Evolutionary conservation across 176 grass and related monocot genomes (phyloP), one percentile per base, ranked within the genome.

Genomic region (Avena sativa): DNA sequence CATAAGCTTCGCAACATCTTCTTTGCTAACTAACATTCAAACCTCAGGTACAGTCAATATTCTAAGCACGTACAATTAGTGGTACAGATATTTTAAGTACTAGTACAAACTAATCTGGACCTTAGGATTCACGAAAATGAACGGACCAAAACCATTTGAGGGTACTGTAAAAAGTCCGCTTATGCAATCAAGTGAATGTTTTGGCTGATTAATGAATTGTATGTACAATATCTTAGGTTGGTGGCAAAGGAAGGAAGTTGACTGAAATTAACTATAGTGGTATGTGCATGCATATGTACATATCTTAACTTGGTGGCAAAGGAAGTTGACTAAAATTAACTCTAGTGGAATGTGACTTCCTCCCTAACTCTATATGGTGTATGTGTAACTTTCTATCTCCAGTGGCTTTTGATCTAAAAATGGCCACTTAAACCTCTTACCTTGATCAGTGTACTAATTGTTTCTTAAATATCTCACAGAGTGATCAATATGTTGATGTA

Each of bases 1-100:
- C 88, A 94, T 79, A 78, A 94, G 63, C 65, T 86, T 90, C 1
- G 2, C 59, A 72, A 87, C 79, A 17, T 91, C 91, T 71, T 89
- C 89, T 81, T 87, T 70, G 38, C 81, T 92, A 89, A 94, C 85
- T 76, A 98, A 80, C 32, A 88, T 90, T 66, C 17, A 76, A 86
- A 98, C 84, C 73, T 98, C 96, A 46, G 93, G 96, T 40, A 98
- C 92, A 79, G 88, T 87, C 55, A 38, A 30, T 30, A 30, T 30
- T 30, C 28, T 5, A 38, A 5, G 38, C 28, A 30, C 28, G 28
- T 38, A 38, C 38, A 38, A 38, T 38, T 38, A 38, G 5, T 38
- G 5, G 4, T 38, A 38, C 38, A 4, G 38, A 38, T 38, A 4
- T 38, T 38, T 4, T 38, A 38, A 38, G 38, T 38, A 38, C 38